phyloP scores from a whole-genome alignment of 1,284 basidiomycete genomes.

The Leccinum huronense region DNA sequence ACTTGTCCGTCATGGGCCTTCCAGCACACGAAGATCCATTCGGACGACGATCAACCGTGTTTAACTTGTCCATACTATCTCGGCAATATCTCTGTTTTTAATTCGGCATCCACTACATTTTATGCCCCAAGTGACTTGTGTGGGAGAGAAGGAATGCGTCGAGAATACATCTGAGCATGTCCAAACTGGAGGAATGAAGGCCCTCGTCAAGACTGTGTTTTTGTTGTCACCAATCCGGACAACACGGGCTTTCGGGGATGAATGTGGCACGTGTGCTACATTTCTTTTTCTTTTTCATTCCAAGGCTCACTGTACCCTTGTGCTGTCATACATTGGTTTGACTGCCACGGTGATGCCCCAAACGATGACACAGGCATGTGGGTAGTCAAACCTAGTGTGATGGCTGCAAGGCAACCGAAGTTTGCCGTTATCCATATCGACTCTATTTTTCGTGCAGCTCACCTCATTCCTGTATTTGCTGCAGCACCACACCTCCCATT shows the following conservation, averaged over 20 bases:
- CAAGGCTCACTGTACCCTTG: conserved; percentile 7
- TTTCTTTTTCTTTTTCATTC: conserved; percentile 9
- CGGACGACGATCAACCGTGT: conserved; percentile 8
- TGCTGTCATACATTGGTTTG: conserved; percentile 16
- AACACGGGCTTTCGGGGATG: background rate
- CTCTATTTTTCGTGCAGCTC: conserved; percentile 10
- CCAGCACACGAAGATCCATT: conserved; percentile 26
- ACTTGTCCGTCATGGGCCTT: conserved; percentile 19
- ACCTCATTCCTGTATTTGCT: conserved; percentile 15
- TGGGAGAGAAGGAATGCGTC: conserved; percentile 11
- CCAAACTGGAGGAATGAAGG: conserved; percentile 10
- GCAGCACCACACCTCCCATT: background rate
- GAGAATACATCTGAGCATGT: conserved; percentile 8
- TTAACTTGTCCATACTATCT: background rate
- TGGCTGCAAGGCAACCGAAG: background rate
- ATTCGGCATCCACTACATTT: conserved; percentile 7
- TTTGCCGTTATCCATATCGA: conserved; percentile 14
- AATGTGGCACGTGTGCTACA: background rate
- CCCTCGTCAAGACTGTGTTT: conserved; percentile 12
- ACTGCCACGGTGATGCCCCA: background rate
- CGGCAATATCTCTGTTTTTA: conserved; percentile 10
- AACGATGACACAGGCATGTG: conserved; percentile 15
- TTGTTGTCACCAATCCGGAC: conserved; percentile 8
- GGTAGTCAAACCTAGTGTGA: conserved; percentile 5
- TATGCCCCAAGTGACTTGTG: conserved; percentile 14